These are phyloP conservation scores for Eucalyptus caleyi DNA, from an alignment of 345 rosid genomes.

Conservation along the genomic window DNA sequence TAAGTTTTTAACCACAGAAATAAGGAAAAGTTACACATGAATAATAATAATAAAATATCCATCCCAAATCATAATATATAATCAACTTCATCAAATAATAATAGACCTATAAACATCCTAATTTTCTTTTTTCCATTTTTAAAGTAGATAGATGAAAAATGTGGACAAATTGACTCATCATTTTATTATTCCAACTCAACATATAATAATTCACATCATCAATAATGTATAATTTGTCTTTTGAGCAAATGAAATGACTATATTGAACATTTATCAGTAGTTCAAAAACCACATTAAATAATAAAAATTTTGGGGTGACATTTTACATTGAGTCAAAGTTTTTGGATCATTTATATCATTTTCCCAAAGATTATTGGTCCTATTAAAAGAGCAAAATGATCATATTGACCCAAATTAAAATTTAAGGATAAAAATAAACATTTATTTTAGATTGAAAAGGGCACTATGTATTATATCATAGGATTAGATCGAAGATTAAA, in stretches of 20 bases:
- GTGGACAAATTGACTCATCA: no score
- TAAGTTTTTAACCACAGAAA: no score
- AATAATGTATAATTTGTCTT: neutral
- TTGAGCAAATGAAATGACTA: neutral
- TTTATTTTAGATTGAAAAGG: neutral
- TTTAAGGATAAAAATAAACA: neutral
- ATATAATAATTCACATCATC: no score
- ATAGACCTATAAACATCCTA: neutral
- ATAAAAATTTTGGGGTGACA: neutral
- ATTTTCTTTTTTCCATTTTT: neutral
- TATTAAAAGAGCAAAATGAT: neutral
- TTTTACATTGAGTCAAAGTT: no score
- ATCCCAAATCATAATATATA: no score
- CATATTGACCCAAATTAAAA: no score
- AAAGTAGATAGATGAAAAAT: neutral
- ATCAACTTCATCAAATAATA: no score
- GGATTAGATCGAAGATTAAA: neutral
- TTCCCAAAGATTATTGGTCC: neutral
- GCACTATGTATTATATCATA: neutral
- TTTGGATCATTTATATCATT: neutral
- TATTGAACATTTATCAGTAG: neutral
- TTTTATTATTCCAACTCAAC: neutral
- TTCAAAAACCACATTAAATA: no score
- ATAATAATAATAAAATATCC: neutral
- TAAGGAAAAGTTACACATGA: neutral